Evolutionary conservation across 768 basidiomycete species (phyloP).

Genomic region (Tulasnella sp.): DNA sequence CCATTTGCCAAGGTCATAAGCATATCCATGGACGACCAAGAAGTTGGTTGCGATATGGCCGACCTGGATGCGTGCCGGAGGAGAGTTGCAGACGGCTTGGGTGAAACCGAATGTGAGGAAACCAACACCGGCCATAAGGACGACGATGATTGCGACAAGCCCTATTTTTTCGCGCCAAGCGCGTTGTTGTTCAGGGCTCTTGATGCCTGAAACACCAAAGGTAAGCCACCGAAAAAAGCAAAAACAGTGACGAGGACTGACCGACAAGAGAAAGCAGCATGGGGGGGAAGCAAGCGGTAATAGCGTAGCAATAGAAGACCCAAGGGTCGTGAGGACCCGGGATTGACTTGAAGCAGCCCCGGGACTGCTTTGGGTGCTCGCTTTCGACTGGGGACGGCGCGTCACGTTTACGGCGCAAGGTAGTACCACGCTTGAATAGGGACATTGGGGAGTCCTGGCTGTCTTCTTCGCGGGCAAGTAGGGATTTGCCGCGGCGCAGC

Average conservation of each 20-base stretch:
- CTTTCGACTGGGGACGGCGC: slow-evolving; percentile 11
- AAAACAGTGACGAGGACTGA: slow-evolving; percentile 32
- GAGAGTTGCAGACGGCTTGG: slow-evolving; percentile 79
- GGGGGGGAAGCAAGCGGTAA: slow-evolving; percentile 75
- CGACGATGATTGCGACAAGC: slow-evolving; percentile 61
- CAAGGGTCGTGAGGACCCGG: slow-evolving; percentile 88
- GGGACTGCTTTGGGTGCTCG: slow-evolving; percentile 27
- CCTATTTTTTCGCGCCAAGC: slow-evolving; percentile 99
- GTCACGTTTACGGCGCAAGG: slow-evolving; percentile 54
- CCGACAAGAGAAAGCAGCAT: slow-evolving; percentile 67
- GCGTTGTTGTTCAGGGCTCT: slow-evolving; percentile 82
- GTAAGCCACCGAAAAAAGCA: no score
- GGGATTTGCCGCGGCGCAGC: slow-evolving; percentile 75
- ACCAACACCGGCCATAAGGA: slow-evolving; percentile 88
- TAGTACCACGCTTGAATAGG: slow-evolving; percentile 79
- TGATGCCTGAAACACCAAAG: slow-evolving; percentile 76
- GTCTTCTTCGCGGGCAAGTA: slow-evolving; percentile 84
- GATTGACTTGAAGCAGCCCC: slow-evolving; percentile 54
- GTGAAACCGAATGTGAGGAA: slow-evolving; percentile 99
- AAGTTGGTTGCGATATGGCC: slow-evolving; percentile 50
- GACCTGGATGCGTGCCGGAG: slow-evolving; percentile 69
- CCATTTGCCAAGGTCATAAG: slow-evolving; percentile 84
- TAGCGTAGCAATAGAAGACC: slow-evolving; percentile 85
- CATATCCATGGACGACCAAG: slow-evolving; percentile 84
- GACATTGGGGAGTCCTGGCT: slow-evolving; percentile 69